Conservation (phyloP, 2,329 filamentous ascomycete species). For the Arthrinium puccinioides region DNA sequence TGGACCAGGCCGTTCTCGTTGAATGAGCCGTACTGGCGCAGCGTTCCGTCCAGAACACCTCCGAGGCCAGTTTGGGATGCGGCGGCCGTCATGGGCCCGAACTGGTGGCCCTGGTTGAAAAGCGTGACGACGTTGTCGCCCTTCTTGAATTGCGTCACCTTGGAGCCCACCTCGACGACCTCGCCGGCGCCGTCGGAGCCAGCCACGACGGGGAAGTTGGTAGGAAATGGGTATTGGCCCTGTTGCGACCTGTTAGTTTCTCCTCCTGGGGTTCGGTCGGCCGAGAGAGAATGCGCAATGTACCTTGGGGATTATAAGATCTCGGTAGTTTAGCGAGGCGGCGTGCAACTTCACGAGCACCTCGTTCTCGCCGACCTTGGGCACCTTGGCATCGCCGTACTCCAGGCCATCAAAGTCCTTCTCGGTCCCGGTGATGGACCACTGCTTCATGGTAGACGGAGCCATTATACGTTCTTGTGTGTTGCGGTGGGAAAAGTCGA, state of each 20-base stretch:
- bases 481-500: too few relatives aligned
- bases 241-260: constrained; percentile 6
- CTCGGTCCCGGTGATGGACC: constrained; percentile 42
- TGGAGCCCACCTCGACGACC: constrained; percentile 42
- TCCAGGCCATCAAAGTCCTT: constrained; percentile 54
- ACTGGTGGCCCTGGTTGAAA: constrained; percentile 51
- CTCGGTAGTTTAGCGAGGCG: constrained; percentile 48
- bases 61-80: constrained; percentile 53
- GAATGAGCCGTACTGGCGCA: constrained; percentile 62
- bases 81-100: constrained; percentile 28
- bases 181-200: constrained; percentile 48
- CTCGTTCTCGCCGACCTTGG: constrained; percentile 59
- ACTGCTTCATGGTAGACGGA: constrained; percentile 42
- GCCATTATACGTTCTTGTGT: constrained; percentile 11
- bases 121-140: constrained; percentile 53
- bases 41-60: constrained; percentile 58
- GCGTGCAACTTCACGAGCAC: constrained; percentile 60
- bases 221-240: constrained; percentile 39
- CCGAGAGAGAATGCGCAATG: too few relatives aligned
- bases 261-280: neutral
- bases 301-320: constrained; percentile 39
- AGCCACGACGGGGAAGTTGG: constrained; percentile 36
- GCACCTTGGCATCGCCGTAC: constrained; percentile 46
- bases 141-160: constrained; percentile 38
- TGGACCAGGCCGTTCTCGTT: constrained; percentile 60